Percentiles rank a stretch among this genome's conserved stretches.
These are phyloP conservation scores for Trichoderma pleuroti DNA, from an alignment of 2,329 filamentous ascomycete genomes.

Conservation along the genomic window DNA sequence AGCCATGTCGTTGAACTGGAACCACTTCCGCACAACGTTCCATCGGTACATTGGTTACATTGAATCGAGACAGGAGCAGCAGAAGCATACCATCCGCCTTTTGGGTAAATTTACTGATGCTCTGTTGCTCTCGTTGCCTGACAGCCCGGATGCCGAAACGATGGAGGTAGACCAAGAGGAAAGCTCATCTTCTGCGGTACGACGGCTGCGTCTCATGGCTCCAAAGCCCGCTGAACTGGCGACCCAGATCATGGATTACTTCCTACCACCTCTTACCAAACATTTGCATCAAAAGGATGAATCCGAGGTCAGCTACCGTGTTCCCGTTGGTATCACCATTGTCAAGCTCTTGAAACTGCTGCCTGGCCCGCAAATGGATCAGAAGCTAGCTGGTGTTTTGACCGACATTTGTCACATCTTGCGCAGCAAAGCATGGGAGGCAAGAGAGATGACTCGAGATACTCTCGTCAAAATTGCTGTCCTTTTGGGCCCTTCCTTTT, in stretches of 20 bases:
- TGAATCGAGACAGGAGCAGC: constrained; percentile 72
- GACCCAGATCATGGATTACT: constrained; percentile 67
- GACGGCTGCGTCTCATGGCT: constrained; percentile 59
- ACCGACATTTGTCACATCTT: constrained; percentile 92
- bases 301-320: constrained; percentile 85
- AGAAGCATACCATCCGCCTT: constrained; percentile 81
- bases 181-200: constrained; percentile 26
- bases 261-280: constrained; percentile 74
- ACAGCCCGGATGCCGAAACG: constrained; percentile 35
- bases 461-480: constrained; percentile 81
- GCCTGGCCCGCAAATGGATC: constrained; percentile 66
- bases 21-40: constrained; percentile 80
- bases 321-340: constrained; percentile 83
- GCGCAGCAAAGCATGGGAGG: constrained; percentile 81
- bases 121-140: constrained; percentile 54
- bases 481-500: constrained; percentile 75
- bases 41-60: constrained; percentile 81
- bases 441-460: constrained; percentile 84
- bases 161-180: constrained; percentile 42
- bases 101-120: constrained; percentile 79
- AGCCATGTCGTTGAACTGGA: constrained; percentile 78
- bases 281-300: constrained; percentile 95
- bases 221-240: constrained; percentile 65
- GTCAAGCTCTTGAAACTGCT: constrained; percentile 83
- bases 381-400: constrained; percentile 75